phyloP scores from a whole-genome alignment of 2,329 filamentous ascomycete species.

The Cladophialophora bantiana region DNA sequence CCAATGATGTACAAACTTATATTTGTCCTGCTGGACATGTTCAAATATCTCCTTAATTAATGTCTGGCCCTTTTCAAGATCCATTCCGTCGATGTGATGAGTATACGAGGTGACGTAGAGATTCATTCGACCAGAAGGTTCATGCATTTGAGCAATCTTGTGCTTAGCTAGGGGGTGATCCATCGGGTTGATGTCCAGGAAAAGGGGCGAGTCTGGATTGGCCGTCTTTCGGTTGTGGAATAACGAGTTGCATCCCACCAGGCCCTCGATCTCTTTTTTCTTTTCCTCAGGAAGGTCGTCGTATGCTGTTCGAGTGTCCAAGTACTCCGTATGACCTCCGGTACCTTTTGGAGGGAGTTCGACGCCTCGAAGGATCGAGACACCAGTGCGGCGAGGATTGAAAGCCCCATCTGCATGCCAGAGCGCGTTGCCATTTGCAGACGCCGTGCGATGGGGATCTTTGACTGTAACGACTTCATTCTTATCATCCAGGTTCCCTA shows the following conservation, averaged over 20 bases:
- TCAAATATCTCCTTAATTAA: constrained; percentile 11
- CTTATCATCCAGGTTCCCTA: constrained; percentile 14
- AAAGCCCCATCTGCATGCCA: constrained; percentile 16
- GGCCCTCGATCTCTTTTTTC: constrained; percentile 18
- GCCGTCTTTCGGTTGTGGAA: constrained; percentile 22
- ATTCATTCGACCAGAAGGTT: constrained; percentile 12
- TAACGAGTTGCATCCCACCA: constrained; percentile 14
- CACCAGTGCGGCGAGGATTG: constrained; percentile 11
- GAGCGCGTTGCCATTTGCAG: constrained; percentile 12
- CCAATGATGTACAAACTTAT: constrained; percentile 10
- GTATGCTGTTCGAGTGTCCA: constrained; percentile 19
- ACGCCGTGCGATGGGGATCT: constrained; percentile 5
- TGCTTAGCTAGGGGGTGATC: constrained; percentile 9
- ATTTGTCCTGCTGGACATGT: constrained; percentile 13
- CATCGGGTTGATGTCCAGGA: constrained; percentile 12
- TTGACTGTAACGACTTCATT: constrained; percentile 7
- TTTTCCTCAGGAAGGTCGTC: constrained; percentile 21
- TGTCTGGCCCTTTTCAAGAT: constrained; percentile 5
- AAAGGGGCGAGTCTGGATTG: constrained; percentile 14
- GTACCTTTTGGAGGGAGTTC: constrained; percentile 16
- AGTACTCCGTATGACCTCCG: constrained; percentile 18
- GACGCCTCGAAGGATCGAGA: constrained; percentile 12
- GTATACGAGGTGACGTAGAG: constrained; percentile 20
- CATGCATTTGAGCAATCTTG: constrained; percentile 20
- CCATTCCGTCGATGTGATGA: constrained; percentile 17